phyloP scores from a whole-genome alignment of 306 rosid genomes.

The Vigna hirtella region DNA sequence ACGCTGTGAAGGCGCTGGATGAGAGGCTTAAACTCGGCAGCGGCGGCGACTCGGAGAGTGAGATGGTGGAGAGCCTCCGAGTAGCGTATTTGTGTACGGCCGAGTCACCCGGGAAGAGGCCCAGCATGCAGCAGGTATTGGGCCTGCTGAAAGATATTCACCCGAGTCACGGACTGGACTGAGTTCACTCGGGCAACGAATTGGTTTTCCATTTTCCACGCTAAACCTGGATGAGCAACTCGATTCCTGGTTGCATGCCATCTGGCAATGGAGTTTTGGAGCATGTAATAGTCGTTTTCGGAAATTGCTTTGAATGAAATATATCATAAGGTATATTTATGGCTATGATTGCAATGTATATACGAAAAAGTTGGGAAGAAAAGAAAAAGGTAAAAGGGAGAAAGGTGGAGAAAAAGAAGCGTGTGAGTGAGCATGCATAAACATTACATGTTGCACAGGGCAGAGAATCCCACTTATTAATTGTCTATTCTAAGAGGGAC shows the following conservation, averaged over 20 bases:
- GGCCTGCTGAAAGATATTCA: constrained; percentile 87
- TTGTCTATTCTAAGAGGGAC: constrained; percentile 58
- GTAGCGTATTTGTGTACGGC: constrained; percentile 93
- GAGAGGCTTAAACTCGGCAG: constrained; percentile 54
- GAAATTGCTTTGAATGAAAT: background rate
- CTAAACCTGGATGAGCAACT: background rate
- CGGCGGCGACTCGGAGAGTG: constrained; percentile 55
- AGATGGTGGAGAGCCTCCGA: constrained; percentile 89
- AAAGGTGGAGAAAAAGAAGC: constrained; percentile 40
- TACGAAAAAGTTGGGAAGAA: constrained; percentile 13
- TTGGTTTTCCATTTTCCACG: background rate
- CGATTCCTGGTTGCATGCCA: constrained; percentile 10
- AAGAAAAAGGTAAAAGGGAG: constrained; percentile 14
- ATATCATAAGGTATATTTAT: background rate
- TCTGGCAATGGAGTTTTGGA: constrained; percentile 27
- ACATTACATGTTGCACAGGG: constrained; percentile 23
- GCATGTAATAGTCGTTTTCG: constrained; percentile 1
- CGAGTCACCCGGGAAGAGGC: constrained; percentile 86
- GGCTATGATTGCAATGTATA: constrained; percentile 39
- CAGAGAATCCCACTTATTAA: constrained; percentile 69
- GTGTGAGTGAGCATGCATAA: constrained; percentile 32
- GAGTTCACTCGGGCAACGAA: constrained; percentile 31
- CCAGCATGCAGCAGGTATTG: constrained; percentile 85
- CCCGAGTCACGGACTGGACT: constrained; percentile 45
- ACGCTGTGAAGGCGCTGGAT: constrained; percentile 60